Evolutionary conservation across 2,329 filamentous ascomycete species (phyloP), one percentile per base, ranked within the genome.

Genomic region (Nigrospora sphaerica): DNA sequence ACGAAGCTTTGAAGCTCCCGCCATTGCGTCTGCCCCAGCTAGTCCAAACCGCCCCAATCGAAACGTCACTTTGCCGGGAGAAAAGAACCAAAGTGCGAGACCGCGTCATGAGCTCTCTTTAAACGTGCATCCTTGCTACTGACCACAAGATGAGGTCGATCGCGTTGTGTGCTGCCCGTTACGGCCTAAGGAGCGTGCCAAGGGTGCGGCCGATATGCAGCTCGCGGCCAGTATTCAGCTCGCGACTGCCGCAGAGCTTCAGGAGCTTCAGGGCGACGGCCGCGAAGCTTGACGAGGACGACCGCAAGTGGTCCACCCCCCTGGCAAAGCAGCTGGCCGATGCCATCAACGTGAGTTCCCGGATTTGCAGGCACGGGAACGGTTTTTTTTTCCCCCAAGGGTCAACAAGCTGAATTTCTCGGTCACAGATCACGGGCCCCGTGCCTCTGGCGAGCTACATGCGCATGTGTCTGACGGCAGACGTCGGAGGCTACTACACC

Each of bases 401-500:
- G 13, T 6, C 4, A 6, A 7, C 37, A 16, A 5, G 37, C 18
- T 39, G 37, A 36, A 14, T 13, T 37, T 18, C 42, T 4, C 3
- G n/a, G n/a, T 18, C 40, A 34, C 37, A 74, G 70, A 68, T 85
- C 36, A 97, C 93, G 12, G 93, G 93, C 0, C 92, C 93, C 4
- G 83, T 97, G 28, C 88, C 93, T 1, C 79, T 98, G 50, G 91
- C 93, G 6, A 85, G 89, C 44, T 98, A 91, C 66, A 98, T 98
- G 93, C 91, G 93, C 62, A 95, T 97, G 84, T 96, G 92, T 64
- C 80, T 98, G 52, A 98, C 93, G 1, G 87, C 88, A 12, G 88
- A 93, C 50, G 70, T 89, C 35, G 90, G 89, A 48, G 93, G 93
- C 45, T 98, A 98, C 71, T 98, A 98, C 68, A 97, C 90, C 1